Conservation (phyloP, 805 yeast species). For the Candida yuanshanica region DNA sequence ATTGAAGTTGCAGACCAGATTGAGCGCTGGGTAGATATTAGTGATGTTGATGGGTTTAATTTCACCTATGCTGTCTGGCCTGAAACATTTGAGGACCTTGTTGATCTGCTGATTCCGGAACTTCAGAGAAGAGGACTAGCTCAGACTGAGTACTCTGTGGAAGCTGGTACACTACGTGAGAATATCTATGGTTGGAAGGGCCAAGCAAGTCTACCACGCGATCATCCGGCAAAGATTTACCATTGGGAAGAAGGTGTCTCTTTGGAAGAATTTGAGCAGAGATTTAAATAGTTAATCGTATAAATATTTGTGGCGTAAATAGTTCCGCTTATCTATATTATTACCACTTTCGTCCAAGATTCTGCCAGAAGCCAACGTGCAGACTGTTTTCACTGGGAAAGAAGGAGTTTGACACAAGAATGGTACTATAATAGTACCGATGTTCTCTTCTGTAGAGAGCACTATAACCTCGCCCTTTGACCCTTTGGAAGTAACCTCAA, state of each 20-base stretch:
- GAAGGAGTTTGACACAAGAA: too few species aligned
- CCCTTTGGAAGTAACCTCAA: too few species aligned
- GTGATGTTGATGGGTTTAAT: conserved; percentile 25
- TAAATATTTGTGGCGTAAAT: too few species aligned
- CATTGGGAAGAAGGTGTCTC: conserved; percentile 21
- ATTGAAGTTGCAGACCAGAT: conserved; percentile 21
- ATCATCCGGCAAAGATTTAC: conserved; percentile 18
- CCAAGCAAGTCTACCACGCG: conserved; percentile 8
- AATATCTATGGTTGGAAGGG: conserved; percentile 25
- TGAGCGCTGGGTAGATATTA: conserved; percentile 1
- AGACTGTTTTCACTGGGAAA: too few species aligned
- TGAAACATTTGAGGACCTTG: conserved; percentile 33
- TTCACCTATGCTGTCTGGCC: conserved; percentile 34
- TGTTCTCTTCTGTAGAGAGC: too few species aligned
- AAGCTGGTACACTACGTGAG: conserved; percentile 31
- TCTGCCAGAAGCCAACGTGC: too few species aligned
- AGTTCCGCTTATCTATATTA: too few species aligned
- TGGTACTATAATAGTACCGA: too few species aligned
- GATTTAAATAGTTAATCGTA: too few species aligned
- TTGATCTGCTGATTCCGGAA: conserved; percentile 33
- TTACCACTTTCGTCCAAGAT: too few species aligned
- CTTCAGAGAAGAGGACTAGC: conserved; percentile 30
- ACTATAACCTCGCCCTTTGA: too few species aligned
- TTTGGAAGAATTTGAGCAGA: conserved; percentile 26
- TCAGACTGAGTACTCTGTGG: conserved; percentile 31